Conservation (phyloP, 2,329 filamentous ascomycete species). For the Colletotrichum scovillei region DNA sequence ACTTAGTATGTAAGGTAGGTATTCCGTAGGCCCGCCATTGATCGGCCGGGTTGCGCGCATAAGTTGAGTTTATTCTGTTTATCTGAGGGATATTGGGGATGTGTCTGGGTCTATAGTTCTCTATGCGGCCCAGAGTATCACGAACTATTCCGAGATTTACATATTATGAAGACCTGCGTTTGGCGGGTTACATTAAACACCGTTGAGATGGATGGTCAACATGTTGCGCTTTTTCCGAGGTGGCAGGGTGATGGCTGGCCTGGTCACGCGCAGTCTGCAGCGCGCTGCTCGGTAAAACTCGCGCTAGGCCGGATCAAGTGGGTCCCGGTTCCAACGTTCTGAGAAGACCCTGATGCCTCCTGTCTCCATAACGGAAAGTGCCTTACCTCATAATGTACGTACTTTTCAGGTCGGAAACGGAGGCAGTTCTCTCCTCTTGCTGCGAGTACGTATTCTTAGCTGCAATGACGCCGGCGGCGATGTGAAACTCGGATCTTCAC, state of each 20-base stretch:
- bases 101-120: neutral
- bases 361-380: too few species aligned
- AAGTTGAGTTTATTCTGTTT: neutral
- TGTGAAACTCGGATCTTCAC: constrained; percentile 31
- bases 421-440: neutral
- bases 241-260: neutral
- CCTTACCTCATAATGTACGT: neutral
- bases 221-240: neutral
- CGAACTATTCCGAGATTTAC: neutral
- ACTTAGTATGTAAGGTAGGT: too few species aligned
- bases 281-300: neutral
- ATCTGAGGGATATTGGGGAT: neutral
- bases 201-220: neutral
- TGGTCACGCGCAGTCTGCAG: neutral
- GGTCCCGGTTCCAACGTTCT: constrained; percentile 6
- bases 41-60: neutral
- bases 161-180: neutral
- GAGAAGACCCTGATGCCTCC: neutral
- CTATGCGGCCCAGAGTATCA: neutral
- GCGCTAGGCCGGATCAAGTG: constrained; percentile 24
- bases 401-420: neutral
- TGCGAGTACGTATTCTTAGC: too few species aligned
- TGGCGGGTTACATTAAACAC: neutral
- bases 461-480: neutral
- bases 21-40: neutral